Conservation (phyloP, 2,329 filamentous ascomycete genomes). For the Botrytis deweyae region DNA sequence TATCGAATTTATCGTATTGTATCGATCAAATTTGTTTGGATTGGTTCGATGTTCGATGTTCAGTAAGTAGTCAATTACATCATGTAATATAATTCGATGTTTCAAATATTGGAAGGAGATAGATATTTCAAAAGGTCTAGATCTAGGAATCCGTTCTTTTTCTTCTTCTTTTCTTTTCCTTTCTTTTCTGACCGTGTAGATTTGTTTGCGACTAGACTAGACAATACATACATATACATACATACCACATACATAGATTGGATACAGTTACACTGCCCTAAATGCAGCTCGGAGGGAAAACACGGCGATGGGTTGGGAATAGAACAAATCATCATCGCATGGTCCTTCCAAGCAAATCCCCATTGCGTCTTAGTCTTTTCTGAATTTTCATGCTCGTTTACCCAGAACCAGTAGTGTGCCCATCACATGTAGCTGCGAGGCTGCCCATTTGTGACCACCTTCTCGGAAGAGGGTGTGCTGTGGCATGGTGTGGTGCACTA, state of each 20-base stretch:
- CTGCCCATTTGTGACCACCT: conserved; percentile 16
- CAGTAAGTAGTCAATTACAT: not conserved
- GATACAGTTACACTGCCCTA: not conserved
- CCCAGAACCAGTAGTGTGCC: not conserved
- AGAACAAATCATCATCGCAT: not conserved
- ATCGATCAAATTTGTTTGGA: too few species aligned
- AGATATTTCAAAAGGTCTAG: not conserved
- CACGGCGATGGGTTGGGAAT: not conserved
- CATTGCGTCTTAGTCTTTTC: not conserved
- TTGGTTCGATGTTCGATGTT: not conserved
- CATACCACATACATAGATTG: not conserved
- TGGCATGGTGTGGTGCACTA: not conserved
- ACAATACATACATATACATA: not conserved
- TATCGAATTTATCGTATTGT: not conserved
- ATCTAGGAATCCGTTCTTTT: not conserved
- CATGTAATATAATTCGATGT: not conserved
- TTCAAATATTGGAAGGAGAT: not conserved
- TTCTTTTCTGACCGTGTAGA: not conserved
- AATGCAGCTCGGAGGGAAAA: conserved; percentile 3
- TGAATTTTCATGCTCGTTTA: not conserved
- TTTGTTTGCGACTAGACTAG: not conserved
- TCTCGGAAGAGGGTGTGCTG: not conserved
- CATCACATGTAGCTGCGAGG: not conserved
- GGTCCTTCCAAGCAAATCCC: not conserved
- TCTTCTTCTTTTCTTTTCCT: not conserved